Conservation (phyloP, 192 early-diverging fungal species). For the Coemansia sp. region DNA sequence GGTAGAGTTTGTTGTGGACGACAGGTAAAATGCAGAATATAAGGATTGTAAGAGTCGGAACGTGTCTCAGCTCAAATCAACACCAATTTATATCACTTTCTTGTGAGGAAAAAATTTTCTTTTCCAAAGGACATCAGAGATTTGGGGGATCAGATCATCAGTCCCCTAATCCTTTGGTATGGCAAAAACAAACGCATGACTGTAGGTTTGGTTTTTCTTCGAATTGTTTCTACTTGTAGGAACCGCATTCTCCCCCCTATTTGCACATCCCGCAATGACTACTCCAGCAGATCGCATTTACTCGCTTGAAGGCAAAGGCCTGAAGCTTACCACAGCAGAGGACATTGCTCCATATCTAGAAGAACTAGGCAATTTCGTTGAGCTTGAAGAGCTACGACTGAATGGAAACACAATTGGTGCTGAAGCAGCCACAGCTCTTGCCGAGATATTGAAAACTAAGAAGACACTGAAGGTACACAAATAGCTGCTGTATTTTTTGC, state of each 20-base stretch:
- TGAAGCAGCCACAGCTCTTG: slow-evolving; percentile 81
- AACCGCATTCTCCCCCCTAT: neutral
- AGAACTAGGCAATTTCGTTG: slow-evolving; percentile 64
- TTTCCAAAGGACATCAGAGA: neutral
- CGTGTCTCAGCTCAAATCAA: neutral
- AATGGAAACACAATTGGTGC: slow-evolving; percentile 93
- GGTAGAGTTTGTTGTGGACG: neutral
- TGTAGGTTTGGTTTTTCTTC: neutral
- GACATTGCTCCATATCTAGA: slow-evolving; percentile 77
- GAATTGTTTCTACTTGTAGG: neutral
- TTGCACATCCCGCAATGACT: slow-evolving; percentile 17
- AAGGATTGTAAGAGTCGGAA: neutral
- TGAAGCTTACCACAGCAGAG: slow-evolving; percentile 83
- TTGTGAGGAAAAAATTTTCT: neutral
- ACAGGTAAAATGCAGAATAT: neutral
- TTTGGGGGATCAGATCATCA: neutral
- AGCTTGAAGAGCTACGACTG: slow-evolving; percentile 68
- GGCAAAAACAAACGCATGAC: neutral
- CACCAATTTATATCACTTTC: neutral
- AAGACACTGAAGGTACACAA: slow-evolving; percentile 66
- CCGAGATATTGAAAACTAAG: slow-evolving; percentile 66
- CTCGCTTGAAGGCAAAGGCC: slow-evolving; percentile 82
- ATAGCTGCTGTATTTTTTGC: neutral
- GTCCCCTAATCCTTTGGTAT: neutral
- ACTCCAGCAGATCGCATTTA: slow-evolving; percentile 59